Evolutionary conservation across 768 basidiomycete genomes (phyloP).

Genomic region (Boletus tomentosulus): DNA sequence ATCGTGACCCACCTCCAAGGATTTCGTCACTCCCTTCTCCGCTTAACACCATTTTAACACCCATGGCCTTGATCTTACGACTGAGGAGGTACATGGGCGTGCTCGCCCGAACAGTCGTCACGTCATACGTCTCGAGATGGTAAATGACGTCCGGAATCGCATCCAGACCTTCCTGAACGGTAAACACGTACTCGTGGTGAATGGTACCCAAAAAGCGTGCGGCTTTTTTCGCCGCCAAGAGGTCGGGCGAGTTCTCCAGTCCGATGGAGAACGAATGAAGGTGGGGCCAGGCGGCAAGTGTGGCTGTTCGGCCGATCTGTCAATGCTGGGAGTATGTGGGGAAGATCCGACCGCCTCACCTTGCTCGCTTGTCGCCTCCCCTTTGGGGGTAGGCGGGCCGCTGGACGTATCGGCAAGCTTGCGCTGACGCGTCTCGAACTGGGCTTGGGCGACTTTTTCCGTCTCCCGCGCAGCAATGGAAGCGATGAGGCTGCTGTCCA

Average conservation of each 20-base stretch:
- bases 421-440: constrained; percentile 64
- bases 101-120: constrained; percentile 95
- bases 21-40: constrained; percentile 99
- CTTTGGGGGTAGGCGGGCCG: constrained; percentile 54
- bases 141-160: constrained; percentile 97
- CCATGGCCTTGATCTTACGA: constrained; percentile 99
- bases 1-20: constrained; percentile 66
- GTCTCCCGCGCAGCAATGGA: constrained; percentile 93
- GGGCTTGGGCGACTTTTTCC: constrained; percentile 80
- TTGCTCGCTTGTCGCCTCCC: constrained; percentile 45
- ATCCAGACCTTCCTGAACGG: constrained; percentile 95
- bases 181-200: constrained; percentile 98
- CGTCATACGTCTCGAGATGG: constrained; percentile 98
- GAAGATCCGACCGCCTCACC: constrained; percentile 36
- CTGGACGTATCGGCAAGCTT: constrained; percentile 51
- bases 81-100: constrained; percentile 99
- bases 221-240: constrained; percentile 89
- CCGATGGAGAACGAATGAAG: constrained; percentile 98
- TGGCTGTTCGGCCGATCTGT: constrained; percentile 39
- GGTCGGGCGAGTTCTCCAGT: constrained; percentile 90
- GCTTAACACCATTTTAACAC: constrained; percentile 98
- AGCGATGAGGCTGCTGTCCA: constrained; percentile 95
- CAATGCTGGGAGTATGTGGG: background rate
- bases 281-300: constrained; percentile 87
- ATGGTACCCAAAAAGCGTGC: constrained; percentile 91